Percentiles rank a stretch among this genome's conserved stretches.
These are phyloP conservation scores for Adansonia grandidieri DNA, from an alignment of 441 rosid species.

Conservation along the genomic window DNA sequence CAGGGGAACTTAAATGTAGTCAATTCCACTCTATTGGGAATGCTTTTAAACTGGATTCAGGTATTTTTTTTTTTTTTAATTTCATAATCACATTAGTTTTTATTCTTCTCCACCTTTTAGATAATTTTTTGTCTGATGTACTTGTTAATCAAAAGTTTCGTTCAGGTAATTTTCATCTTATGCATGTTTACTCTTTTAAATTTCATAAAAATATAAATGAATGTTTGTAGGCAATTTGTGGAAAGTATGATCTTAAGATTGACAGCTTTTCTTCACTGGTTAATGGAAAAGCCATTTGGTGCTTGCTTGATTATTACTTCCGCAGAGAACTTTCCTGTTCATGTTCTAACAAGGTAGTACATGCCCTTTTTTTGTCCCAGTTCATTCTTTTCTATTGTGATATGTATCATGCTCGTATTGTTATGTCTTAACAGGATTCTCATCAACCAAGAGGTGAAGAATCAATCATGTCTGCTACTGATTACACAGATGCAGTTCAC, in stretches of 20 bases:
- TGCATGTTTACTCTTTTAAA: conserved; percentile 7
- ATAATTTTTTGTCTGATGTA: background rate
- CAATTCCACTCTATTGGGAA: conserved; percentile 53
- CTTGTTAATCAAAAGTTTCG: conserved; percentile 9
- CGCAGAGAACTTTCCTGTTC: conserved; percentile 74
- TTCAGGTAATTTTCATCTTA: background rate
- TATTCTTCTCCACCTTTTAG: background rate
- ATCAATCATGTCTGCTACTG: conserved; percentile 67
- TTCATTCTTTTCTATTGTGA: conserved; percentile 28
- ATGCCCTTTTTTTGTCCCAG: conserved; percentile 15
- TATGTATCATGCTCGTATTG: conserved; percentile 23
- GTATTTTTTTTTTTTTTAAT: conserved; percentile 38
- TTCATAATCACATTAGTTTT: background rate
- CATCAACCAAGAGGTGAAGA: conserved; percentile 50
- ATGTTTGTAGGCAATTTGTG: conserved; percentile 65
- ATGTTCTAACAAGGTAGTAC: conserved; percentile 55
- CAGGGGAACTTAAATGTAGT: conserved; percentile 45
- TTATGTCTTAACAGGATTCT: conserved; percentile 49
- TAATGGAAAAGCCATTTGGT: conserved; percentile 97
- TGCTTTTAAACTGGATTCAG: conserved; percentile 87
- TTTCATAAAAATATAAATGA: conserved; percentile 23
- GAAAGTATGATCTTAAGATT: conserved; percentile 57
- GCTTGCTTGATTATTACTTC: conserved; percentile 90
- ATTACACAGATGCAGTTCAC: conserved; percentile 84
- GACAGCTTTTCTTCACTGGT: conserved; percentile 60